Percentiles rank a stretch among this genome's conserved stretches.
These are phyloP conservation scores for Paecilomyces fulvus DNA, from an alignment of 2,329 filamentous ascomycete species.

Conservation along the genomic window DNA sequence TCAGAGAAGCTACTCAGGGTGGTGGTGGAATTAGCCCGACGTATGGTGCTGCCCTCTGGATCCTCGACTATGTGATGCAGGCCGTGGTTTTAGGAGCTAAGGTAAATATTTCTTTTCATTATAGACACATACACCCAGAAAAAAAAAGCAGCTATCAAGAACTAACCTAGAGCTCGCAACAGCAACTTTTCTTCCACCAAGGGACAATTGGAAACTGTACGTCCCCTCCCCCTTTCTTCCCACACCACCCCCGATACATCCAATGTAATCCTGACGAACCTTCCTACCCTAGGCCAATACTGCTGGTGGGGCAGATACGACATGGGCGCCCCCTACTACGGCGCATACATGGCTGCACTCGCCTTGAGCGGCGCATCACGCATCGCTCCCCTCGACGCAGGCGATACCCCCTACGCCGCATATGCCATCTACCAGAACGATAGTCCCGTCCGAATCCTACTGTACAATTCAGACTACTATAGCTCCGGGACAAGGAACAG, in stretches of 20 bases:
- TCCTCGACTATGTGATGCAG: constrained; percentile 40
- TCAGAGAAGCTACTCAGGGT: constrained; percentile 25
- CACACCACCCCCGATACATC: not conserved
- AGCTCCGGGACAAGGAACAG: constrained; percentile 15
- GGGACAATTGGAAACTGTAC: constrained; percentile 45
- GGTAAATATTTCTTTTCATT: constrained; percentile 6
- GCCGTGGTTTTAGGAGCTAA: constrained; percentile 22
- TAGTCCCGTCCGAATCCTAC: constrained; percentile 30
- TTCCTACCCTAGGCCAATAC: constrained; percentile 27
- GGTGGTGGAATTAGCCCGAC: constrained; percentile 37
- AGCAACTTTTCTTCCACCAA: constrained; percentile 40
- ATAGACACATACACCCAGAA: not conserved
- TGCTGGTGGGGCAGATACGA: constrained; percentile 42
- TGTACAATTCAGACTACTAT: constrained; percentile 29
- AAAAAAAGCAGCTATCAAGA: too few relatives aligned
- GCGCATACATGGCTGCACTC: constrained; percentile 42
- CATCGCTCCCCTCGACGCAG: constrained; percentile 40
- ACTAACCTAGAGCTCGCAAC: not conserved
- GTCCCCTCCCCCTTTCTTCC: constrained; percentile 3
- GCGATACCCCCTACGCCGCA: constrained; percentile 35
- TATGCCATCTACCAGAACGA: constrained; percentile 39
- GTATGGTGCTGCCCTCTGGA: constrained; percentile 44
- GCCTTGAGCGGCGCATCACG: constrained; percentile 37
- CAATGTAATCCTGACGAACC: not conserved
- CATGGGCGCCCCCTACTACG: constrained; percentile 47